These are phyloP conservation scores for Pseudocercospora ulei DNA, from an alignment of 2,329 filamentous ascomycete species.

Conservation along the genomic window DNA sequence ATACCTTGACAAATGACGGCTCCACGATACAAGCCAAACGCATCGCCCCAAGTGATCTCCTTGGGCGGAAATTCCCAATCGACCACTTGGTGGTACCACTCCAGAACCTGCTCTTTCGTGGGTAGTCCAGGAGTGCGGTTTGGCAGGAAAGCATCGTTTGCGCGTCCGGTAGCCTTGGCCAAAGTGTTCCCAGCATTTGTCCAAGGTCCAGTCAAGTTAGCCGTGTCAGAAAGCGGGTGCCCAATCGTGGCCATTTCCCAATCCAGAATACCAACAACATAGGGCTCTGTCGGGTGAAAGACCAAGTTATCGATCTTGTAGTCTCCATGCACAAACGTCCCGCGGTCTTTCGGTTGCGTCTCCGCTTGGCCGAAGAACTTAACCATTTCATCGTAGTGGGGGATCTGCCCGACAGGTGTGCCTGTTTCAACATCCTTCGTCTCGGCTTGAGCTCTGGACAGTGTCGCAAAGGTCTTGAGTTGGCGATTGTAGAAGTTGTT, in stretches of 20 bases:
- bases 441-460: slow-evolving; percentile 67
- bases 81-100: slow-evolving; percentile 58
- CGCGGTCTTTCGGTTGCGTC: slow-evolving; percentile 65
- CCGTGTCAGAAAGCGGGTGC: slow-evolving; percentile 85
- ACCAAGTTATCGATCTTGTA: slow-evolving; percentile 65
- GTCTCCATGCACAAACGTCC: slow-evolving; percentile 80
- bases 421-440: slow-evolving; percentile 68
- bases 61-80: slow-evolving; percentile 57
- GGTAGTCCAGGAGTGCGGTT: slow-evolving; percentile 59
- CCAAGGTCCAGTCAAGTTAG: slow-evolving; percentile 57
- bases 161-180: slow-evolving; percentile 36
- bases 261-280: slow-evolving; percentile 86
- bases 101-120: slow-evolving; percentile 48
- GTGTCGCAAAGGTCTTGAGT: slow-evolving; percentile 68
- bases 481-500: slow-evolving; percentile 77
- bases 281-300: slow-evolving; percentile 78
- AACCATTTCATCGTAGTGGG: slow-evolving; percentile 71
- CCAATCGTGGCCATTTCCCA: slow-evolving; percentile 99
- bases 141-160: slow-evolving; percentile 49
- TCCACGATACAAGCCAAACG: slow-evolving; percentile 52
- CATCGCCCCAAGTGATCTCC: slow-evolving; percentile 55
- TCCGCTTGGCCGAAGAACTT: slow-evolving; percentile 61
- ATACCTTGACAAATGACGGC: slow-evolving; percentile 75
- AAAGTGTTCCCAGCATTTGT: slow-evolving; percentile 36
- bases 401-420: slow-evolving; percentile 67